Evolutionary conservation across 2,329 filamentous ascomycete genomes (phyloP).

Genomic region (Aspergillus amoenus): DNA sequence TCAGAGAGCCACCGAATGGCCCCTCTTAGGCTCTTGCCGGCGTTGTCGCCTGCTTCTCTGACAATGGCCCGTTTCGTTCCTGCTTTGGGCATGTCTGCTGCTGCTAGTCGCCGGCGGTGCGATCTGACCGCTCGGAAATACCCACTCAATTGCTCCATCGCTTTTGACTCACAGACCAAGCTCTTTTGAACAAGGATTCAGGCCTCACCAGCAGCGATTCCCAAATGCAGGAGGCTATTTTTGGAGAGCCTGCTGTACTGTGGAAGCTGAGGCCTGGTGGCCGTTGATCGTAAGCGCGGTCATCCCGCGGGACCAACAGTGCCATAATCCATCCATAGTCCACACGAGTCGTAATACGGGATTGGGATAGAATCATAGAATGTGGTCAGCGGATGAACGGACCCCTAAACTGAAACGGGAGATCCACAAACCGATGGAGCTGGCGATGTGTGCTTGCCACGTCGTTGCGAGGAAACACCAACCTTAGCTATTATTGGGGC

Average conservation of each 20-base stretch:
- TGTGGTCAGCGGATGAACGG: not conserved
- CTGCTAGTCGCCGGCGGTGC: constrained; percentile 22
- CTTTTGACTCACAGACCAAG: constrained; percentile 12
- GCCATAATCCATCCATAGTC: not conserved
- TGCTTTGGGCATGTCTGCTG: constrained; percentile 31
- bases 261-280: not conserved
- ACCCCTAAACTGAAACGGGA: constrained; percentile 19
- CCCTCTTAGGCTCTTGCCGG: constrained; percentile 4
- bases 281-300: not conserved
- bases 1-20: constrained; percentile 13
- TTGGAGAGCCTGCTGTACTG: not conserved
- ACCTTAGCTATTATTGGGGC: constrained; percentile 14
- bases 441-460: constrained; percentile 24
- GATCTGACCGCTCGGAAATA: constrained; percentile 23
- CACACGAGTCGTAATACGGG: not conserved
- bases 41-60: constrained; percentile 1
- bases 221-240: constrained; percentile 7
- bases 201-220: not conserved
- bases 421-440: constrained; percentile 19
- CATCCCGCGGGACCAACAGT: not conserved
- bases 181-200: not conserved
- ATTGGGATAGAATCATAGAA: not conserved
- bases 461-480: constrained; percentile 16
- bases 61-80: constrained; percentile 16
- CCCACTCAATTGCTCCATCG: constrained; percentile 11